A percentile compares a stretch with the other conserved stretches of the same genome.
These are phyloP conservation scores for Gaillardinia entomophila DNA, from an alignment of 805 yeast species.

Conservation along the genomic window DNA sequence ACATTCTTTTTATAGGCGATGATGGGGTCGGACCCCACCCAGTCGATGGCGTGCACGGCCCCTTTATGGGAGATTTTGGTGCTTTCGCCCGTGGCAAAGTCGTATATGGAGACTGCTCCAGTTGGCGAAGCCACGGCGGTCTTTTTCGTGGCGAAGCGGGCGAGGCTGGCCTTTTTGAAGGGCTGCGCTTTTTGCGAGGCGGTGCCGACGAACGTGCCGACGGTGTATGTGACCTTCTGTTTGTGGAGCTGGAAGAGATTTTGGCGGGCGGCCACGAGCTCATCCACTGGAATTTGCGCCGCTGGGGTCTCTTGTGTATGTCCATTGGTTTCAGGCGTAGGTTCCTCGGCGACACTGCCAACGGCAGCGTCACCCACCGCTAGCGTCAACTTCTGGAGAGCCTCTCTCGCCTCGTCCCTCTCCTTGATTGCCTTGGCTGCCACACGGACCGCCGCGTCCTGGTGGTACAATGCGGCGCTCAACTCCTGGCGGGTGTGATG, in stretches of 20 bases:
- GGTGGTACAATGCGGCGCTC: conserved; percentile 71
- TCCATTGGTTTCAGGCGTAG: not conserved
- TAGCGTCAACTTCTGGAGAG: conserved; percentile 50
- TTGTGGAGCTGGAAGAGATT: conserved; percentile 31
- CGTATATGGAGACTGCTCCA: conserved; percentile 7
- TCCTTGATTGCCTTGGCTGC: conserved; percentile 73
- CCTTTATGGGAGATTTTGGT: conserved; percentile 3
- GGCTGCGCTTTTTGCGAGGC: conserved; percentile 7
- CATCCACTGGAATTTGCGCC: conserved; percentile 12
- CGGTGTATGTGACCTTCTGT: conserved; percentile 17
- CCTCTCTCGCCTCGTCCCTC: conserved; percentile 65
- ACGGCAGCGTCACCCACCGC: conserved; percentile 19
- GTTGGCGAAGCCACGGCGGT: conserved; percentile 8
- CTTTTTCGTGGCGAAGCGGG: conserved; percentile 1
- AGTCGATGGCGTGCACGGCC: conserved; percentile 1
- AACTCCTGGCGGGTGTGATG: conserved; percentile 63
- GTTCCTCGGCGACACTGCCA: not conserved
- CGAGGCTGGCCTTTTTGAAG: conserved; percentile 6
- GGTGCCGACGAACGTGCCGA: conserved; percentile 9
- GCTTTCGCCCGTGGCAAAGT: conserved; percentile 5
- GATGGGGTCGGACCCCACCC: conserved; percentile 8
- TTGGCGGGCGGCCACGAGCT: conserved; percentile 23
- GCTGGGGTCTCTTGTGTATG: not conserved
- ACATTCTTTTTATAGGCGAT: conserved; percentile 14
- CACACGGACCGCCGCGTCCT: conserved; percentile 87